Conservation (phyloP, 1,284 basidiomycete genomes). For the Ganoderma lucidum region DNA sequence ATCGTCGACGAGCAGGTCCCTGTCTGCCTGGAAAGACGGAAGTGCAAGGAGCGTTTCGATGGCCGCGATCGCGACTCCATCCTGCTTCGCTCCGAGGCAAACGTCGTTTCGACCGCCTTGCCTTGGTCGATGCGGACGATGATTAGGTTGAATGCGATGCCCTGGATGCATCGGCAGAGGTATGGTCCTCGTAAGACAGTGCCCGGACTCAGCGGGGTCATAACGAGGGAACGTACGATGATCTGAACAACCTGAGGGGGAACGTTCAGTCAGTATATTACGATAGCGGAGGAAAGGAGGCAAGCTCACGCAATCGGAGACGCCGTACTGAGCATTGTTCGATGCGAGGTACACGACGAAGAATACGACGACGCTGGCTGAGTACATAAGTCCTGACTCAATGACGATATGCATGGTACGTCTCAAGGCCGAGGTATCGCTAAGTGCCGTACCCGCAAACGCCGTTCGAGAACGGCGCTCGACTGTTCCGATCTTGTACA, state of each 20-base stretch:
- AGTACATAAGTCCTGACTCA: constrained; percentile 22
- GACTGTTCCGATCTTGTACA: neutral
- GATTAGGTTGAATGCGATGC: constrained; percentile 4
- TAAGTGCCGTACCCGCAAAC: neutral
- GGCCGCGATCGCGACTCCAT: neutral
- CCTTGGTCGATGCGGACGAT: constrained; percentile 1
- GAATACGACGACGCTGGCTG: constrained; percentile 11
- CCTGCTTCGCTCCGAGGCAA: neutral
- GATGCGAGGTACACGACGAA: constrained; percentile 6
- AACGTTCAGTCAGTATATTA: neutral
- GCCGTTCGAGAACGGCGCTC: neutral
- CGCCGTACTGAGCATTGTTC: constrained; percentile 15
- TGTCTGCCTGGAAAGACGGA: neutral
- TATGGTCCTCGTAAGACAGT: neutral
- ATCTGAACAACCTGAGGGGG: constrained; percentile 11
- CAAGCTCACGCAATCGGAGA: constrained; percentile 13
- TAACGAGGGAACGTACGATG: constrained; percentile 5
- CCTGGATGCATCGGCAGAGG: neutral
- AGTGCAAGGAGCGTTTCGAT: neutral
- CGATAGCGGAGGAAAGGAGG: neutral
- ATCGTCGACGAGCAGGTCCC: neutral
- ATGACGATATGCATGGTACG: constrained; percentile 18
- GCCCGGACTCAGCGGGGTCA: too few species aligned
- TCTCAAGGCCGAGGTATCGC: neutral
- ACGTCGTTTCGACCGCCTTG: neutral